phyloP scores from a whole-genome alignment of 2,329 filamentous ascomycete species.

The Monosporascus ibericus region DNA sequence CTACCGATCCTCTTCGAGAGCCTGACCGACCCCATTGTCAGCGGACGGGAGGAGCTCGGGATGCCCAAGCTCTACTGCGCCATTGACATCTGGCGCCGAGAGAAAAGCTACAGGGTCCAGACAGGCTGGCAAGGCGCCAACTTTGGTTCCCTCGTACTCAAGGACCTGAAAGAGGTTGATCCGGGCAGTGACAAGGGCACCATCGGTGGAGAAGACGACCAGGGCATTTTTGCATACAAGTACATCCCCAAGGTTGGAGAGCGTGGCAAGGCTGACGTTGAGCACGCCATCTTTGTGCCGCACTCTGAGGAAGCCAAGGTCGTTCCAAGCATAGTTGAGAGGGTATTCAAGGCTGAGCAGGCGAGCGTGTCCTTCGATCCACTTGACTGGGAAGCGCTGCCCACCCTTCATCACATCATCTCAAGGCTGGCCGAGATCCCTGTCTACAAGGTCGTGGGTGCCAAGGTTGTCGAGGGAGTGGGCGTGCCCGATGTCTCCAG shows the following conservation, averaged over 20 bases:
- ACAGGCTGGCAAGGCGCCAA: constrained; percentile 36
- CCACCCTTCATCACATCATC: constrained; percentile 55
- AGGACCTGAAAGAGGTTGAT: constrained; percentile 8
- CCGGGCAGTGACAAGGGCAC: no score
- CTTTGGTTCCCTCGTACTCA: constrained; percentile 31
- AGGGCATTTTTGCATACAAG: no score
- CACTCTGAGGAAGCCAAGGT: no score
- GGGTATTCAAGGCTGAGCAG: no score
- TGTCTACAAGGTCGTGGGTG: constrained; percentile 48
- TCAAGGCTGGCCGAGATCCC: constrained; percentile 47
- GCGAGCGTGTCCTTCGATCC: no score
- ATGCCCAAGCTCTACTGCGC: constrained; percentile 54
- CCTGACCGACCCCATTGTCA: constrained; percentile 53
- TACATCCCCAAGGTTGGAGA: no score
- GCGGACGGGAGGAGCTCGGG: constrained; percentile 54
- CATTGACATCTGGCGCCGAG: constrained; percentile 35
- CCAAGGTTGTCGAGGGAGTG: constrained; percentile 47
- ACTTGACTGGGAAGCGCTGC: constrained; percentile 41
- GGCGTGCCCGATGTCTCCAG: constrained; percentile 43
- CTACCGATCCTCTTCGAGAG: constrained; percentile 53
- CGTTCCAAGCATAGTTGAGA: no score
- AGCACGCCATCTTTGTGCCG: no score
- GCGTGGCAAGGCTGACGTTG: no score
- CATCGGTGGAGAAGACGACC: no score
- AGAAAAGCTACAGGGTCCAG: constrained; percentile 27